Conservation (phyloP, 2,329 filamentous ascomycete species). For the Chaetomiaceae sp. region DNA sequence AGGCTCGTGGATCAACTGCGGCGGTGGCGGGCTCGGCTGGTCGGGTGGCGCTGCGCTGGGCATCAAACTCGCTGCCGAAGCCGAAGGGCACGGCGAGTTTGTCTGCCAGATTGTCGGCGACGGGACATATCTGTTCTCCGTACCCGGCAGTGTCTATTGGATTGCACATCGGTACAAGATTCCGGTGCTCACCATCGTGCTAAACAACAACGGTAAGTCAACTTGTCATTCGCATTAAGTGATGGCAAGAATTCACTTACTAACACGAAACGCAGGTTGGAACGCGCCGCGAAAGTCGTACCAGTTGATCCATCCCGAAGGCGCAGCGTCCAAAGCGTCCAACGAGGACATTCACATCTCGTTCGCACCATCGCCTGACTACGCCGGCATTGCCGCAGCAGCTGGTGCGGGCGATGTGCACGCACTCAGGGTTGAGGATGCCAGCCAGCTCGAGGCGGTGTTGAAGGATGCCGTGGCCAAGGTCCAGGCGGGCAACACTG, state of each 20-base stretch:
- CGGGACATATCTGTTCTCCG: conserved; percentile 43
- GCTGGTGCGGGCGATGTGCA: conserved; percentile 33
- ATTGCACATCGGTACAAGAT: conserved; percentile 41
- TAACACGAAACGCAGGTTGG: conserved; percentile 39
- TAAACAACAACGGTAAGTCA: conserved; percentile 46
- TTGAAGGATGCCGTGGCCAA: conserved; percentile 2
- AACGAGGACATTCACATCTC: conserved; percentile 59
- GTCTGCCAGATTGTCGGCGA: conserved; percentile 46
- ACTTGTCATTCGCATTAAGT: too few relatives aligned
- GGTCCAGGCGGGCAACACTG: conserved; percentile 2
- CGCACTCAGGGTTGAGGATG: background rate
- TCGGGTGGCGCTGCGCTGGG: conserved; percentile 46
- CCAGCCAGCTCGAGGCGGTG: conserved; percentile 1
- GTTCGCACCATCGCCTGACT: conserved; percentile 53
- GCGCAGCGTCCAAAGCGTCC: conserved; percentile 46
- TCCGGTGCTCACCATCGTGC: conserved; percentile 43
- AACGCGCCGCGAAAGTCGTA: conserved; percentile 53
- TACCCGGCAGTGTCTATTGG: conserved; percentile 44
- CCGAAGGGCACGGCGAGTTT: conserved; percentile 30
- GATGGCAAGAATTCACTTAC: too few relatives aligned
- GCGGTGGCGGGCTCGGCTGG: conserved; percentile 48
- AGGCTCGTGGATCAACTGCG: conserved; percentile 47
- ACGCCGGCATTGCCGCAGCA: conserved; percentile 54
- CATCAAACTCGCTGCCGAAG: conserved; percentile 41
- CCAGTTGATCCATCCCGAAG: conserved; percentile 52